Evolutionary conservation across 208 protist species (phyloP).

Genomic region (Blechomonas ayalai): DNA sequence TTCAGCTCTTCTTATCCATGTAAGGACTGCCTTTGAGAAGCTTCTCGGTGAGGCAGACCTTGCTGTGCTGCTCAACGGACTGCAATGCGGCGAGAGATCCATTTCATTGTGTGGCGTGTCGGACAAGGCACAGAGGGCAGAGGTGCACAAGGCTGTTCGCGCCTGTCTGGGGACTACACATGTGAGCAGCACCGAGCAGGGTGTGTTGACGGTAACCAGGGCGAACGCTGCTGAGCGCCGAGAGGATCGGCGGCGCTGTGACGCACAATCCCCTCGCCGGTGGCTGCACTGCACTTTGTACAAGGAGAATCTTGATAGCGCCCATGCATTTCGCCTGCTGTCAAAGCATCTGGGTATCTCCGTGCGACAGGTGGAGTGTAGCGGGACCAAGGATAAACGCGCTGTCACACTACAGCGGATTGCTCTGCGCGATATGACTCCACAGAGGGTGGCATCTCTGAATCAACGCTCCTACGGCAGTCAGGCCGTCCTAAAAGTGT

Average conservation of each 20-base stretch:
- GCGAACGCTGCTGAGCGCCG: constrained; percentile 51
- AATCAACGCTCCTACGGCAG: constrained; percentile 53
- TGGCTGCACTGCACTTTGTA: constrained; percentile 92
- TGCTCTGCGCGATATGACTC: constrained; percentile 52
- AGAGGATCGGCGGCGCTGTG: constrained; percentile 52
- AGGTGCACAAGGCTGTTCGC: constrained; percentile 56
- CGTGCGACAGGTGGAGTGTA: constrained; percentile 75
- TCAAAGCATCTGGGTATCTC: constrained; percentile 49
- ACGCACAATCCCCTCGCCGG: constrained; percentile 15
- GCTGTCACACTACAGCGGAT: constrained; percentile 91
- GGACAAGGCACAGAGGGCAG: constrained; percentile 44
- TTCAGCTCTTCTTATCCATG: background rate
- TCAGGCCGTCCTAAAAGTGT: constrained; percentile 61
- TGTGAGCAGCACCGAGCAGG: constrained; percentile 62
- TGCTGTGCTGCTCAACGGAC: constrained; percentile 16
- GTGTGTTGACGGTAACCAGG: constrained; percentile 39
- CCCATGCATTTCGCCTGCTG: constrained; percentile 60
- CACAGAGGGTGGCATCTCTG: constrained; percentile 44
- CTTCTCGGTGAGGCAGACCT: constrained; percentile 43
- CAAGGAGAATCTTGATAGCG: constrained; percentile 93
- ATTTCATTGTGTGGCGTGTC: constrained; percentile 25
- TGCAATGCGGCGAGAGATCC: constrained; percentile 13
- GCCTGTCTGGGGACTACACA: constrained; percentile 39
- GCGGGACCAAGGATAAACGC: constrained; percentile 95
- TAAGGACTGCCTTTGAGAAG: constrained; percentile 8